These are phyloP conservation scores for Heritiera littoralis DNA, from an alignment of 345 rosid species.

Conservation along the genomic window DNA sequence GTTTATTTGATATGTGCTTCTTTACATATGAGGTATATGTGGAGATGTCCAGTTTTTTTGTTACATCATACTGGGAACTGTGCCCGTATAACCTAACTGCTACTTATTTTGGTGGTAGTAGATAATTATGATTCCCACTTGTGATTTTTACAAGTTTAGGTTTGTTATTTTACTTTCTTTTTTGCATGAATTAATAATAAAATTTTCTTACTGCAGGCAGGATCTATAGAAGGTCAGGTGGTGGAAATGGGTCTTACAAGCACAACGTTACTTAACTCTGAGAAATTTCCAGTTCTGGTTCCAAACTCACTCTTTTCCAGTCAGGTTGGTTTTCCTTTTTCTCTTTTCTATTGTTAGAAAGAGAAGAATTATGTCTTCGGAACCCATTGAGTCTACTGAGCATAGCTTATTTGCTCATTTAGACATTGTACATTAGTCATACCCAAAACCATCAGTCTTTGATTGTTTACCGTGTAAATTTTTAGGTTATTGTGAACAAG, in stretches of 20 bases:
- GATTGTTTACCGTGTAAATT: slow-evolving; percentile 13
- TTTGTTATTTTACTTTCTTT: not conserved
- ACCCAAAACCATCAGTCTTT: slow-evolving; percentile 5
- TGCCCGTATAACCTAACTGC: not conserved
- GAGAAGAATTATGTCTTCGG: slow-evolving; percentile 10
- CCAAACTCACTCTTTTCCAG: slow-evolving; percentile 96
- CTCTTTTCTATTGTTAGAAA: not conserved
- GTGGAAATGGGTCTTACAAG: slow-evolving; percentile 89
- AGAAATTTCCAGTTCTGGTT: slow-evolving; percentile 80
- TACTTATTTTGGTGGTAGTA: not conserved
- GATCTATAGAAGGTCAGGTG: slow-evolving; percentile 89
- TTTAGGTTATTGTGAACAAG: slow-evolving; percentile 83
- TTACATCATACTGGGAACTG: not conserved
- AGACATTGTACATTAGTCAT: not conserved
- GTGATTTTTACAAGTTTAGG: too few species aligned
- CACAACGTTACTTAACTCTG: slow-evolving; percentile 72
- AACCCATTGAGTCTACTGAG: not conserved
- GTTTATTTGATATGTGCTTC: not conserved
- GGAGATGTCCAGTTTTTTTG: not conserved
- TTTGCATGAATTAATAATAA: not conserved
- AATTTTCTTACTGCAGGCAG: slow-evolving; percentile 59
- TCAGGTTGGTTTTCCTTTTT: slow-evolving; percentile 54
- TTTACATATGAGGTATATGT: not conserved
- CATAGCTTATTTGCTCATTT: not conserved
- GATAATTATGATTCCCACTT: not conserved